These are phyloP conservation scores for Candida sp. DNA, from an alignment of 1,139 yeast species.

Conservation along the genomic window DNA sequence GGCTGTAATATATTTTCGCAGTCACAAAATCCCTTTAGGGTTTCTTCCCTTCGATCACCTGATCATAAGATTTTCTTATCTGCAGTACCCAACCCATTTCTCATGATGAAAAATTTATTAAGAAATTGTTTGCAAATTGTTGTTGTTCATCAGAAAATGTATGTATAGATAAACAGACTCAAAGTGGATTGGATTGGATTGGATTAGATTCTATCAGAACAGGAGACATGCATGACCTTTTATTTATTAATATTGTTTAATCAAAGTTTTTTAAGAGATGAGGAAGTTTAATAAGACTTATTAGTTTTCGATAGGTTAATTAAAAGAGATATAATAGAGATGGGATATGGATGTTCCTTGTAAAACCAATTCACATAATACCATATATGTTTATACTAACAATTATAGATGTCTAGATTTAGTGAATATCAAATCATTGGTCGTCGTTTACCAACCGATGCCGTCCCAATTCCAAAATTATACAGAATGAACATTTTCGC, in stretches of 20 bases:
- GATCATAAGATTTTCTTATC: not conserved
- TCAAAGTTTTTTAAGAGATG: too few species aligned
- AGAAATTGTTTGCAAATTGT: not conserved
- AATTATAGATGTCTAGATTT: slow-evolving; percentile 69
- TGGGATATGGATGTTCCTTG: not conserved
- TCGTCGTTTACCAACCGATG: slow-evolving; percentile 99
- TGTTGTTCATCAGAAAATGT: slow-evolving; percentile 1
- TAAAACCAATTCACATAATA: too few species aligned
- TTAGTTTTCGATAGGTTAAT: too few species aligned
- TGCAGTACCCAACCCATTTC: not conserved
- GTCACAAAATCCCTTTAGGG: not conserved
- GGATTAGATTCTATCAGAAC: too few species aligned
- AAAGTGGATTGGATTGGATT: too few species aligned
- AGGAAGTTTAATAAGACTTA: too few species aligned
- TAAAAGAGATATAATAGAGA: not conserved
- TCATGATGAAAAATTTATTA: not conserved
- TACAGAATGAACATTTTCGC: slow-evolving; percentile 99
- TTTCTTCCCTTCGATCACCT: not conserved
- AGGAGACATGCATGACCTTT: too few species aligned
- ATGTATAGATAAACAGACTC: not conserved
- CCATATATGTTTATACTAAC: not conserved
- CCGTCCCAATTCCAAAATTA: slow-evolving; percentile 99
- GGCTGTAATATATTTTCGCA: not conserved
- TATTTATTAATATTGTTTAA: too few species aligned
- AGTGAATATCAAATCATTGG: slow-evolving; percentile 99